Conservation (phyloP, 108 stramenopile species). For the Bacterosira constricta region DNA sequence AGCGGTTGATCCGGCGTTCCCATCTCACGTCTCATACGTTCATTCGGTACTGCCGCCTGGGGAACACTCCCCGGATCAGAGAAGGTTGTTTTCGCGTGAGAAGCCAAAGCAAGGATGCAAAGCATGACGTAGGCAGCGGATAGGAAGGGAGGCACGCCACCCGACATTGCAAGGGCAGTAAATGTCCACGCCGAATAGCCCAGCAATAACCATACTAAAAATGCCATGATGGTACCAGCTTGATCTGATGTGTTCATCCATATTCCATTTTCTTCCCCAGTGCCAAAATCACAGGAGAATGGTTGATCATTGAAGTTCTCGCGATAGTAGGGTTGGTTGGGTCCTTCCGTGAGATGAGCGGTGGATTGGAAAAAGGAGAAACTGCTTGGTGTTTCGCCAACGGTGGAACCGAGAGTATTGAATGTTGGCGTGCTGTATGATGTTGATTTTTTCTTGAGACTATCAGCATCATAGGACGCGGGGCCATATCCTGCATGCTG, state of each 20-base stretch:
- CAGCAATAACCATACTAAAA: constrained; percentile 78
- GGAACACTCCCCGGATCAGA: constrained; percentile 94
- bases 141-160: constrained; percentile 52
- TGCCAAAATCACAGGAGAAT: constrained; percentile 69
- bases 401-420: constrained; percentile 13
- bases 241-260: constrained; percentile 81
- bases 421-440: constrained; percentile 17
- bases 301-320: constrained; percentile 75
- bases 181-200: constrained; percentile 70
- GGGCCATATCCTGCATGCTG: constrained; percentile 16
- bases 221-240: constrained; percentile 77
- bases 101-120: constrained; percentile 71
- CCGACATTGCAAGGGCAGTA: constrained; percentile 60
- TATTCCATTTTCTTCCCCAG: constrained; percentile 69
- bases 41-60: constrained; percentile 66
- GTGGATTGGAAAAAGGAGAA: constrained; percentile 25
- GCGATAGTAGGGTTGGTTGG: constrained; percentile 56
- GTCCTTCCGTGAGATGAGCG: constrained; percentile 44
- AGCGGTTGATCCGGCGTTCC: constrained; percentile 43
- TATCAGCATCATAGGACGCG: constrained; percentile 16
- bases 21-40: constrained; percentile 46
- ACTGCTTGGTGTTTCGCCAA: neutral
- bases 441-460: constrained; percentile 38
- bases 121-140: constrained; percentile 58
- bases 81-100: constrained; percentile 89